Conservation (phyloP, 2,329 filamentous ascomycete species). For the Trichoderma arundinaceum region DNA sequence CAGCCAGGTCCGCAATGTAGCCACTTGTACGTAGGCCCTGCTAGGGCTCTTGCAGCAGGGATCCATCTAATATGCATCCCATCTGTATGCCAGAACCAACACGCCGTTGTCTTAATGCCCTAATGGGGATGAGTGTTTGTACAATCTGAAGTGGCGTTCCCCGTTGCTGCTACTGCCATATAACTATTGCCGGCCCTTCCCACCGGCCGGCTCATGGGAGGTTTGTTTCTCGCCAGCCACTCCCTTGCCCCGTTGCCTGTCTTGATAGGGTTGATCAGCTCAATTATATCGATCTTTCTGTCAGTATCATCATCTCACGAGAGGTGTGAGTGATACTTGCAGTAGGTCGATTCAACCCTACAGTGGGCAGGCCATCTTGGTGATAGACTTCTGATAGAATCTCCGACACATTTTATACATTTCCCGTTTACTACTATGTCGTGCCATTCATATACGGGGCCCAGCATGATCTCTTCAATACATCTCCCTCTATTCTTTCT, state of each 20-base stretch:
- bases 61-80: slow-evolving; percentile 20
- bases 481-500: slow-evolving; percentile 34
- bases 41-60: not conserved
- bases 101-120: slow-evolving; percentile 10
- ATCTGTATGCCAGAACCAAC: slow-evolving; percentile 25
- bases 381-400: not conserved
- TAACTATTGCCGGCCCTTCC: slow-evolving; percentile 26
- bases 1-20: not conserved
- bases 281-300: slow-evolving; percentile 5
- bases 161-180: not conserved
- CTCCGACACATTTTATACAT: not conserved
- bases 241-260: not conserved
- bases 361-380: not conserved
- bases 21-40: not conserved
- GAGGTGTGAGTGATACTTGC: slow-evolving; percentile 13
- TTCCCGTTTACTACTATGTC: not conserved
- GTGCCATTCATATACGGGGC: not conserved
- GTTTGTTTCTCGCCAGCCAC: not conserved
- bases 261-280: slow-evolving; percentile 20
- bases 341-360: not conserved
- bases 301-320: not conserved
- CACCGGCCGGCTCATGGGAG: not conserved
- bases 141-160: not conserved
- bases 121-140: not conserved
- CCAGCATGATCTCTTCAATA: slow-evolving; percentile 22